A percentile compares a stretch with the other conserved stretches of the same genome.
phyloP scores from a whole-genome alignment of 495 filamentous ascomycete genomes.

The Talaromyces adpressus region DNA sequence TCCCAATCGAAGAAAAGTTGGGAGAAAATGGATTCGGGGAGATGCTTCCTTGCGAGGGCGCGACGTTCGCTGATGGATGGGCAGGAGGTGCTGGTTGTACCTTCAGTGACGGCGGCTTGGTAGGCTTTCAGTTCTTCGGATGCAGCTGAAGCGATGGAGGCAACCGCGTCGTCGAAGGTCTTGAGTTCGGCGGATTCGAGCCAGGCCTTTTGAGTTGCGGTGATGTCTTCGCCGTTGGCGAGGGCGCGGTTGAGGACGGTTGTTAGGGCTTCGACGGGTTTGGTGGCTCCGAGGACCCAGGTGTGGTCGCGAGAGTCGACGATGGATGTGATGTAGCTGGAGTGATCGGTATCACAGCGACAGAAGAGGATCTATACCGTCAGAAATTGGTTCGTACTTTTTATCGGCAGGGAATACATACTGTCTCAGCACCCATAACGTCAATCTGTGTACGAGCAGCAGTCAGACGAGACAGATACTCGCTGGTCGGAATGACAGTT shows the following conservation, averaged over 20 bases:
- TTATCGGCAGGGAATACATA: neutral
- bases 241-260: neutral
- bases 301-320: neutral
- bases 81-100: neutral
- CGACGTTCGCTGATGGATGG: neutral
- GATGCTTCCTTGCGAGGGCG: neutral
- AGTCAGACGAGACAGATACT: neutral
- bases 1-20: neutral
- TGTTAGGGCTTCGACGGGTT: neutral
- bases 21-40: neutral
- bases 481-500: neutral
- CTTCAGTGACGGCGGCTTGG: neutral
- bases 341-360: neutral
- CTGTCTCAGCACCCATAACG: neutral
- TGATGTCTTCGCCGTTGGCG: neutral
- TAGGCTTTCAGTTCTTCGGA: neutral
- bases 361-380: neutral
- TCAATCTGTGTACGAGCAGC: slow-evolving; percentile 1
- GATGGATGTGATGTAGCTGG: neutral
- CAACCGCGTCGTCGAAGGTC: neutral
- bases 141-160: neutral
- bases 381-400: neutral
- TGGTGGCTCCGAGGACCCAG: neutral
- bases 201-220: neutral
- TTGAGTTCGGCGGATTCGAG: neutral